Conservation (phyloP, 257 asterid species). For the Capsicum chinense region DNA sequence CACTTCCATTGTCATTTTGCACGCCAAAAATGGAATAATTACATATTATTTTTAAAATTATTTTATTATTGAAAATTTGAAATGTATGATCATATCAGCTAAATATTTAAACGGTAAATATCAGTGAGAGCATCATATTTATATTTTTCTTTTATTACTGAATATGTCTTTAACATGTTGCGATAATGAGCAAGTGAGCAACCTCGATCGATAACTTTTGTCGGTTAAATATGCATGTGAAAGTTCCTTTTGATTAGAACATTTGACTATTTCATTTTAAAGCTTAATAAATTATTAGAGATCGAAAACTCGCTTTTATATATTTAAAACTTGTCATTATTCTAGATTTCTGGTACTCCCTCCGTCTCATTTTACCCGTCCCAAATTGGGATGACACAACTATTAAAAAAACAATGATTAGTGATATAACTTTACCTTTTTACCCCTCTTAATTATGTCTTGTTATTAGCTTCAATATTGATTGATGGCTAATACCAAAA, state of each 20-base stretch:
- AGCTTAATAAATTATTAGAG: not conserved
- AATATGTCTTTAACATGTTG: not conserved
- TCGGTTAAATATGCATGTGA: not conserved
- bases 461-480: no score
- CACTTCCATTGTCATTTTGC: conserved; percentile 21
- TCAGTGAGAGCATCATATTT: rapidly evolving
- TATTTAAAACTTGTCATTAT: not conserved
- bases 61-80: no score
- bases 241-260: not conserved
- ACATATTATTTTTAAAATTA: not conserved
- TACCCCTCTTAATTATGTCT: no score
- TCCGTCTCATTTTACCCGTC: no score
- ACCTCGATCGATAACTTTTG: not conserved
- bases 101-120: not conserved
- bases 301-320: not conserved
- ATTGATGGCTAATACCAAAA: no score
- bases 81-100: not conserved
- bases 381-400: no score
- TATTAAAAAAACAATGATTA: no score
- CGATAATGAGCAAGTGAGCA: no score
- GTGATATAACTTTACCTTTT: no score
- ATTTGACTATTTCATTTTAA: not conserved
- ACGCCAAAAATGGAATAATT: not conserved
- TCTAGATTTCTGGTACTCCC: not conserved
- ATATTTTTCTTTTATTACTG: not conserved